A percentile compares a stretch with the other conserved stretches of the same genome.
Evolutionary conservation across 1,139 yeast genomes (phyloP).

Genomic region (Hanseniaspora gamundiae): DNA sequence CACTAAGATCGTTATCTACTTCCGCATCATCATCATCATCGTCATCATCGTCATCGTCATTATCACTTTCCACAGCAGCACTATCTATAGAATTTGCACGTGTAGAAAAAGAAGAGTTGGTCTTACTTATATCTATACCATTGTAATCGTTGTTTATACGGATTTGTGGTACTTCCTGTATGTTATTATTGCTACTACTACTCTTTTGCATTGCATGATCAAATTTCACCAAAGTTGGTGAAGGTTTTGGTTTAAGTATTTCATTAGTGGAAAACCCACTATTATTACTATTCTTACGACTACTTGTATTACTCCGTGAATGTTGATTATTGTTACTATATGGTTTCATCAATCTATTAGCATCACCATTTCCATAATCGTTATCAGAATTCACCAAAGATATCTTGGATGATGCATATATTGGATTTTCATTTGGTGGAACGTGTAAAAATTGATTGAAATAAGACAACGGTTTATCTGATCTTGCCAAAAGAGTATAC

Average conservation of each 20-base stretch:
- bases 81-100: too few relatives aligned
- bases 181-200: too few relatives aligned
- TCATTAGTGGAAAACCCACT: too few relatives aligned
- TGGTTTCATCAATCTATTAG: too few relatives aligned
- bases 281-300: background rate
- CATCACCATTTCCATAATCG: too few relatives aligned
- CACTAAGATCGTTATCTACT: background rate
- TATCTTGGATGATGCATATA: conserved; percentile 8
- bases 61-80: background rate
- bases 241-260: too few relatives aligned
- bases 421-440: conserved; percentile 23
- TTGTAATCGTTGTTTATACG: too few relatives aligned
- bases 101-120: too few relatives aligned
- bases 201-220: background rate
- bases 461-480: conserved; percentile 11
- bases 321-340: background rate
- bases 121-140: too few relatives aligned
- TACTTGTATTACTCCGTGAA: background rate
- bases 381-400: too few relatives aligned
- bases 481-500: conserved; percentile 6
- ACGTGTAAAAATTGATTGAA: conserved; percentile 20
- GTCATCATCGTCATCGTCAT: background rate
- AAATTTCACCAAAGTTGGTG: background rate
- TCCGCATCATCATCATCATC: background rate
- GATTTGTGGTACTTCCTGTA: too few relatives aligned